Evolutionary conservation across 179 eudicot species (phyloP), one percentile per base, ranked within the genome.

Genomic region (Actinidia arguta): DNA sequence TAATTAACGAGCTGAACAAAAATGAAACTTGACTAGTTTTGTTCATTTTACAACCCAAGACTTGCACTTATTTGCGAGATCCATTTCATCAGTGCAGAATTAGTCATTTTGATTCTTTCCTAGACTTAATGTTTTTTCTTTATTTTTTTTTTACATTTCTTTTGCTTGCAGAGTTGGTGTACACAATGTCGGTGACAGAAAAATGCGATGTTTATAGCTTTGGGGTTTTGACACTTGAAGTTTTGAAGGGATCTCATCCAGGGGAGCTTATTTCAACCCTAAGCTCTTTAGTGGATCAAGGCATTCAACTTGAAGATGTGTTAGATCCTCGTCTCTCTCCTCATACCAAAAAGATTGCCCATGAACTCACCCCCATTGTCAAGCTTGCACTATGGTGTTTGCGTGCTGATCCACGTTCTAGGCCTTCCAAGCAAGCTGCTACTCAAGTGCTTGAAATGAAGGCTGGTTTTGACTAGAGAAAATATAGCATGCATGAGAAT

Each of bases 191-290:
- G 14, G 64, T 79, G 75, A 79, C 51, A 18, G 81, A 78, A 18
- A 78, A 78, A 27, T 78, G 73, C 0, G 74, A 78, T 8, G 81
- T 78, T 17, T 78, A 50, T 20, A 66, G 81, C 74, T 78, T 78
- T 27, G 81, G 81, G 2, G 82, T 79, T 17, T 51, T 79, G 75
- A 22, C 75, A 68, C 39, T 79, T 0, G 82, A 69, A 69, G 47
- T 79, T 20, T 4, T 79, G 50, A 79, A 51, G 82, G 82, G 75
- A 51, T 54, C 48, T 3, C 82, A 79, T 52, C 82, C 82, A 16
- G 51, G 75, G 31, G 66, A 79, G 6, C 63, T 79, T 20, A 31
- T 54, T 22, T 67, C 82, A 1, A 27, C 17, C 52, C 52, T 63
- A 10, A 9, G 12, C 12, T 72, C 76, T 11, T 11, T n/a, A 2